Base-by-base conservation (phyloP, 768 basidiomycete species). In the Neoboletus subvelutipes region DNA sequence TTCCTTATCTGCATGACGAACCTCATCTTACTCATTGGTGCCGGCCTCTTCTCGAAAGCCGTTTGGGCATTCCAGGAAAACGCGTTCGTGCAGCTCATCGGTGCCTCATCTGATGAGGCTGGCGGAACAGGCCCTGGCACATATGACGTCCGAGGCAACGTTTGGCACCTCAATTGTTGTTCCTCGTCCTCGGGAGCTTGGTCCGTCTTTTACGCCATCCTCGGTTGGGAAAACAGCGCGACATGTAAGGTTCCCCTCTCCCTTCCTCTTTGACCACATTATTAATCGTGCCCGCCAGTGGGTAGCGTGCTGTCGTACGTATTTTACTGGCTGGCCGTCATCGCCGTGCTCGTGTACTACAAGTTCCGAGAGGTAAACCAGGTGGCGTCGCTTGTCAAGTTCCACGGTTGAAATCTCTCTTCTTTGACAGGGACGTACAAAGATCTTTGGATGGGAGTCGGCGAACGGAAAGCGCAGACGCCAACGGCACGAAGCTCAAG, bases 1-100 rank as follows among this genome's bases (percentile, higher is more conserved):
- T 98, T 98, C 86, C 81, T 99, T 52, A 75, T 98, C 64, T 78
- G 85, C 50, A 98, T 97, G 80, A 96, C 96, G 50, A 92, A 92
- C 77, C 75, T 98, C 61, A 77, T 98, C 46, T 81, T 98, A 62
- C 85, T 98, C 65, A 92, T 99, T 72, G 96, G 96, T 28, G 88
- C 96, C 0, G 96, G 96, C 17, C 82, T 99, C 28, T 94, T 96
- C 77, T 88, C 87, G 63, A 90, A 84, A 72, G 80, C 87, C 4
- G 78, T 92, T 22, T 84, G 86, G 63, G 75, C 81, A 34, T 93
- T 93, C 76, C 75, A 98, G 69, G 72, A 75, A 64, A 77, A 94
- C 65, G 75, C 74, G 10, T 95, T 84, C 76, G 83, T 85, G 62
- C 62, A 67, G 0, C 72, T 90, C 13, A 84, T 96, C 24, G 94